Evolutionary conservation across 352 stramenopile species (phyloP).

Genomic region (Globisporangium paroecandrum): DNA sequence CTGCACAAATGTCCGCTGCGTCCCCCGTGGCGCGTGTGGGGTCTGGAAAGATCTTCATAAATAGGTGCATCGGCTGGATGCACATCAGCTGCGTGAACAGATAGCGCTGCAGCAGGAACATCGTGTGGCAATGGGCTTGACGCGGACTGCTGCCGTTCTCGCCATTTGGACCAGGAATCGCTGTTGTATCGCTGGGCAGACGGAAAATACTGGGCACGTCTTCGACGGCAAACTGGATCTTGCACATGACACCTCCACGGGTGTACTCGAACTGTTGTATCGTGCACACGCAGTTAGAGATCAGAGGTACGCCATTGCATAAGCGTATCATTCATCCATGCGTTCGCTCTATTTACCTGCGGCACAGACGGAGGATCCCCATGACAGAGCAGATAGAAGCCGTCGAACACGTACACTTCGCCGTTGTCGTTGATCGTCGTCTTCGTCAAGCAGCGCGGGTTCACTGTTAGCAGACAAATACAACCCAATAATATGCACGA

Average conservation of each 20-base stretch:
- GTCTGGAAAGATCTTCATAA: conserved; percentile 59
- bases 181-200: conserved; percentile 19
- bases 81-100: conserved; percentile 72
- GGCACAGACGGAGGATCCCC: conserved; percentile 49
- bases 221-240: conserved; percentile 62
- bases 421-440: conserved; percentile 64
- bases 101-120: conserved; percentile 72
- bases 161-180: conserved; percentile 9
- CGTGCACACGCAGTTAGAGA: neutral
- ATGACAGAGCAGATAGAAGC: conserved; percentile 82
- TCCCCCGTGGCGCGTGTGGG: conserved; percentile 51
- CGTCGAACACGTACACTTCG: conserved; percentile 77
- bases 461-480: conserved; percentile 38
- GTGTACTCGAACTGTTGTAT: conserved; percentile 76
- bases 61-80: conserved; percentile 71
- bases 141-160: conserved; percentile 22
- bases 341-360: conserved; percentile 29
- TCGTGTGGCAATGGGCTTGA: conserved; percentile 40
- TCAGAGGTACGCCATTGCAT: neutral
- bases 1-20: conserved; percentile 52
- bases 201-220: conserved; percentile 52
- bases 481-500: neutral
- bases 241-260: conserved; percentile 73
- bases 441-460: conserved; percentile 67
- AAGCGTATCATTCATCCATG: neutral